phyloP scores from a whole-genome alignment of 177 flowering plant genomes.

The Telopea speciosissima region DNA sequence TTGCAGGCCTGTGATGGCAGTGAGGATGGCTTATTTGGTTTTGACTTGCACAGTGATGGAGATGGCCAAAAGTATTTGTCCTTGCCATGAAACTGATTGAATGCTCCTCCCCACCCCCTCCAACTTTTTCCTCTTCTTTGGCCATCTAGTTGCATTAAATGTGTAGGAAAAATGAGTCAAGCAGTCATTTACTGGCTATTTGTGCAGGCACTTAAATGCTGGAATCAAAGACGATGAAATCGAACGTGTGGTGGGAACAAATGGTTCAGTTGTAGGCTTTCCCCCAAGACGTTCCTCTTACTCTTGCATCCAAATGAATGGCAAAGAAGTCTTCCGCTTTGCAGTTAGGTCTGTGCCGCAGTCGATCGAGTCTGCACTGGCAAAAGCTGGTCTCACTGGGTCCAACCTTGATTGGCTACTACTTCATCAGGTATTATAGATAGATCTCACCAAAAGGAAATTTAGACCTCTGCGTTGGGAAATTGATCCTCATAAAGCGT shows the following conservation, averaged over 20 bases:
- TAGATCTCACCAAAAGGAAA: background rate
- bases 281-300: slow-evolving; percentile 53
- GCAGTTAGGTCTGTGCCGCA: slow-evolving; percentile 79
- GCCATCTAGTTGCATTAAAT: background rate
- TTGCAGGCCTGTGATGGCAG: slow-evolving; percentile 72
- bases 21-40: slow-evolving; percentile 77
- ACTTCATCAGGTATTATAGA: slow-evolving; percentile 84
- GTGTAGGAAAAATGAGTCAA: background rate
- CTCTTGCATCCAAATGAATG: slow-evolving; percentile 85
- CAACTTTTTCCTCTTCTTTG: background rate
- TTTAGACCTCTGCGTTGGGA: background rate
- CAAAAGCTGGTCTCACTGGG: slow-evolving; percentile 54
- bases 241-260: slow-evolving; percentile 35
- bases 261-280: slow-evolving; percentile 49
- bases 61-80: slow-evolving; percentile 61
- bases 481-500: too few relatives aligned
- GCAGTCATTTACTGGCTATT: background rate
- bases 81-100: background rate
- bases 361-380: slow-evolving; percentile 66
- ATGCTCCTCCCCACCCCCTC: too few relatives aligned
- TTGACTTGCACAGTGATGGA: slow-evolving; percentile 88
- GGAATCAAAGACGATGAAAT: slow-evolving; percentile 31
- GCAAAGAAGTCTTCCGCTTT: slow-evolving; percentile 91
- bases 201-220: slow-evolving; percentile 75
- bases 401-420: slow-evolving; percentile 81